Base-by-base conservation (phyloP, 1,284 basidiomycete species). In the Cryptococcus jaspeensis region DNA sequence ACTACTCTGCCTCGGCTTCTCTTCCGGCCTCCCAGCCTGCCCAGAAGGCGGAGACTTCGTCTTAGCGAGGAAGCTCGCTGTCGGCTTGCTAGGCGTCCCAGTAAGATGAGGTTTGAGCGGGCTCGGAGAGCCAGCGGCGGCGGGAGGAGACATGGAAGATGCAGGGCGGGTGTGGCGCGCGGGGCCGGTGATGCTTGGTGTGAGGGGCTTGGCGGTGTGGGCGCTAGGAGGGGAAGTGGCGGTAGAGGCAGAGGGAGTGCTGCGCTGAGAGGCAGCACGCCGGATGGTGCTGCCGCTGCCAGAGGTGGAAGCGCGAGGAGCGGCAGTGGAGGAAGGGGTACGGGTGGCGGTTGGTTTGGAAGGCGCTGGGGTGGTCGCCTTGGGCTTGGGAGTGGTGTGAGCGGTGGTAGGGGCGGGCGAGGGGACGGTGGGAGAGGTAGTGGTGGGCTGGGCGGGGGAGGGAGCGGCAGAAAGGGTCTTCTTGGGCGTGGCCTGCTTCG, bases 61-160 rank as follows among this genome's bases (percentile, higher is more conserved):
- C 54, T 71, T 71, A 12, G 70, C 70, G 9, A 72, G 53, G 25
- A 40, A 64, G 9, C 66, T 69, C 2, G 70, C 70, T 37, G 70
- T 72, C 11, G 66, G 70, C 53, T 68, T 69, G 5, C 56, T 60
- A 0, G 67, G 69, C 11, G 69, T 69, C 2, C 70, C 70, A 2
- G 68, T 72, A 5, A 70, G 40, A 11, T 70, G 70, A 5, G 70
- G 65, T 50, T 56, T 60, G 12, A 72, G 61, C 5, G 69, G 69
- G 23, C 61, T 55, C 1, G 59, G 56, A 2, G 41, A 12, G 43
- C 45, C 25, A 9, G 42, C 40, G 6, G 49, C 23, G 46, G 41
- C 39, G 35, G 18, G 35, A 1, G 36, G 28, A 3, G 45, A 38
- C 28, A 43, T 20, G 40, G 41, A 40, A 12, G 47, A 55, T 13